Evolutionary conservation across 305 asterid species (phyloP).

Genomic region (Solanum hybrid): DNA sequence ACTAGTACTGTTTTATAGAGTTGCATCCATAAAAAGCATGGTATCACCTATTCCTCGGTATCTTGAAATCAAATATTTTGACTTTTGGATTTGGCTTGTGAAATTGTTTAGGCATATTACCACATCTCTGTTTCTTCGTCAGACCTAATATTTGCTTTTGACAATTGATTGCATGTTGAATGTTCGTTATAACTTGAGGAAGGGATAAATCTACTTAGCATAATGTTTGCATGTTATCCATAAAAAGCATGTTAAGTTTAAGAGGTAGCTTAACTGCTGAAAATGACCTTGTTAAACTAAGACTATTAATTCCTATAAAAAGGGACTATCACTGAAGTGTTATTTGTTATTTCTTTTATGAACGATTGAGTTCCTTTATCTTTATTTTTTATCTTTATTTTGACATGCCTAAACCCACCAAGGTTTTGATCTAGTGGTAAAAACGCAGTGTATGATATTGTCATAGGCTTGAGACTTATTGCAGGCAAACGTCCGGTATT

Average conservation of each 20-base stretch:
- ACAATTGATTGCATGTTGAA: not conserved
- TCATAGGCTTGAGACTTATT: not conserved
- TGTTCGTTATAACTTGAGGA: not conserved
- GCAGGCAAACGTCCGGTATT: not conserved
- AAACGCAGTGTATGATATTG: not conserved
- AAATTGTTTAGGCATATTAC: not conserved
- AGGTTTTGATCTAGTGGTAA: not conserved
- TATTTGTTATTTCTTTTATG: not conserved
- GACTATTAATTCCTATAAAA: not conserved
- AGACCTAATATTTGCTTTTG: not conserved
- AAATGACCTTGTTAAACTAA: not conserved
- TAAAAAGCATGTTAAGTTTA: not conserved
- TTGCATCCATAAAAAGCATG: not conserved
- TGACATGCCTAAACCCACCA: not conserved
- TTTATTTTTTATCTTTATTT: not conserved
- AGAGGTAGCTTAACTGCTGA: not conserved
- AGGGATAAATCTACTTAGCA: not conserved
- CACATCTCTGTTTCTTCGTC: not conserved
- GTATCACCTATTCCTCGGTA: not conserved
- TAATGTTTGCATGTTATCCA: not conserved
- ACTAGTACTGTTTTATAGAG: not conserved
- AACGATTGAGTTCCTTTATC: not conserved
- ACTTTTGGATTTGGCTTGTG: conserved; percentile 1
- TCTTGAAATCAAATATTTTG: not conserved
- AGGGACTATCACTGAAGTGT: not conserved